Evolutionary conservation across 2,329 filamentous ascomycete genomes (phyloP).

Genomic region (Trichoderma brevicompactum): DNA sequence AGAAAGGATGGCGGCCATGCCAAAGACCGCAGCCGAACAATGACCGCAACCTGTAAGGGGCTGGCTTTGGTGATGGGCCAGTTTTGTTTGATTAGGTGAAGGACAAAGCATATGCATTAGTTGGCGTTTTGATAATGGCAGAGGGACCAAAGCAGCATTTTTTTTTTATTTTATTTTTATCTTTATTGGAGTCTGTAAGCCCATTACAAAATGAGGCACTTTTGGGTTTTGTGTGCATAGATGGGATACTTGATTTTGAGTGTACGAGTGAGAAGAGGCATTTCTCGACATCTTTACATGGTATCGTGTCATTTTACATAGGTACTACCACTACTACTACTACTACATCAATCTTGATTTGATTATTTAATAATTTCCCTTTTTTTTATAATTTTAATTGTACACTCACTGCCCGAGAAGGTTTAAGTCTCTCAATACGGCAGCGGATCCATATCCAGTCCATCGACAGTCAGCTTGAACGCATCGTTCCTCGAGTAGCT

Average conservation of each 20-base stretch:
- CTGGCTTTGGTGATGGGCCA: no score
- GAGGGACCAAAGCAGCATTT: neutral
- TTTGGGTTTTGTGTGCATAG: neutral
- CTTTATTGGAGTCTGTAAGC: neutral
- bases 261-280: neutral
- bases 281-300: neutral
- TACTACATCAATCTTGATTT: neutral
- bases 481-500: slow-evolving; percentile 78
- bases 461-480: slow-evolving; percentile 64
- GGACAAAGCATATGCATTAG: slow-evolving; percentile 10
- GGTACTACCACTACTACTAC: neutral
- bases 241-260: neutral
- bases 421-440: slow-evolving; percentile 49
- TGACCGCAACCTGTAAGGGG: slow-evolving; percentile 31
- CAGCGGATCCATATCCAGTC: slow-evolving; percentile 61
- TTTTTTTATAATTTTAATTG: neutral
- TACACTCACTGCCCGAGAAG: neutral
- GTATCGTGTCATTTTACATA: slow-evolving; percentile 9
- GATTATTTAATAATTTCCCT: neutral
- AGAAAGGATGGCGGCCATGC: slow-evolving; percentile 39
- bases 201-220: neutral
- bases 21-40: slow-evolving; percentile 35
- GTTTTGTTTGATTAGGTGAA: no score
- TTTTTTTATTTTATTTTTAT: neutral
- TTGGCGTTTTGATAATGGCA: slow-evolving; percentile 16